Evolutionary conservation across 2,329 filamentous ascomycete genomes (phyloP).

Genomic region (Fusarium sp.): DNA sequence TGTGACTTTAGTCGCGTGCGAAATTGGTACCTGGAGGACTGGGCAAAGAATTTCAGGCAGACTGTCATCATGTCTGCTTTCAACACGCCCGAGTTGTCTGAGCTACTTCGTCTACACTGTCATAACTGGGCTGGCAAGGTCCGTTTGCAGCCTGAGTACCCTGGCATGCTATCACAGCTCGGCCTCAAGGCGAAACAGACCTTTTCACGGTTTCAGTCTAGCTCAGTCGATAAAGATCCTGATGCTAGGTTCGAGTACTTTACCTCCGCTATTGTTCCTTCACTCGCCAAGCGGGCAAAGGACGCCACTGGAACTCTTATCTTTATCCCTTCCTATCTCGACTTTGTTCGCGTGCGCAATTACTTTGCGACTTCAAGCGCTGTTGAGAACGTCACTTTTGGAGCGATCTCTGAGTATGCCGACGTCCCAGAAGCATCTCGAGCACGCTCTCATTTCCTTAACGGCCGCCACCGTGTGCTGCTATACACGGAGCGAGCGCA

Average conservation of each 20-base stretch:
- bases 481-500: slow-evolving; percentile 97
- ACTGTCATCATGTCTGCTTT: slow-evolving; percentile 87
- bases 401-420: slow-evolving; percentile 90
- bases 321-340: slow-evolving; percentile 93
- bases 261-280: slow-evolving; percentile 83
- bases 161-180: slow-evolving; percentile 81
- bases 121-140: slow-evolving; percentile 85
- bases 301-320: slow-evolving; percentile 81
- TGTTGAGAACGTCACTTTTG: slow-evolving; percentile 72
- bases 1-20: slow-evolving; percentile 94
- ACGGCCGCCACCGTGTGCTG: slow-evolving; percentile 84
- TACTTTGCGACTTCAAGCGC: slow-evolving; percentile 82
- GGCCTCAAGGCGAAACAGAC: slow-evolving; percentile 84
- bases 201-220: slow-evolving; percentile 86
- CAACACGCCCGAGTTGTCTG: slow-evolving; percentile 89
- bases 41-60: slow-evolving; percentile 85
- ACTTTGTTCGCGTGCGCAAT: slow-evolving; percentile 94
- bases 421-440: slow-evolving; percentile 83
- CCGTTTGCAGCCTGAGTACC: slow-evolving; percentile 79
- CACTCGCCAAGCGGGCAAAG: slow-evolving; percentile 77
- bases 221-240: slow-evolving; percentile 81
- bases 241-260: slow-evolving; percentile 95
- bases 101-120: slow-evolving; percentile 81
- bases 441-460: slow-evolving; percentile 89
- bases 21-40: slow-evolving; percentile 92